Conservation (phyloP, 2,329 filamentous ascomycete species). For the Xylariaceae sp. region DNA sequence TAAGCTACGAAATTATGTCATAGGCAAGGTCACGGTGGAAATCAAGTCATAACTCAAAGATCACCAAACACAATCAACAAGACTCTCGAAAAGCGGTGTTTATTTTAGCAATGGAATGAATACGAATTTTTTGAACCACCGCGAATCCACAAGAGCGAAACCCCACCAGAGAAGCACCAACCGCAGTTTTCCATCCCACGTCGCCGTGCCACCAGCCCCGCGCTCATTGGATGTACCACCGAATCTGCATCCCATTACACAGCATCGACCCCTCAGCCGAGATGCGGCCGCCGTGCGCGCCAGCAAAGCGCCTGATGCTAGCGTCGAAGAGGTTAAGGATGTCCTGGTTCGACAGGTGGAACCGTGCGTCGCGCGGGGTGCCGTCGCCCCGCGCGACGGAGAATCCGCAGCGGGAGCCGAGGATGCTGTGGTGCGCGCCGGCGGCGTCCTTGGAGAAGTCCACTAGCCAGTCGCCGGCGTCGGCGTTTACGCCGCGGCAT, state of each 20-base stretch:
- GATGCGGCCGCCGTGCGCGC: conserved; percentile 19
- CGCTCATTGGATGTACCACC: conserved; percentile 23
- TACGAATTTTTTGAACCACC: no score
- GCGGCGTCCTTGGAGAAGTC: conserved; percentile 22
- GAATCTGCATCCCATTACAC: conserved; percentile 12
- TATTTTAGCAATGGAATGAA: no score
- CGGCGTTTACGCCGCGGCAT: conserved; percentile 20
- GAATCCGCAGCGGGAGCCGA: conserved; percentile 21
- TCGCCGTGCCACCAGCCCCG: no score
- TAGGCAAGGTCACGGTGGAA: no score
- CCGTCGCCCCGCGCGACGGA: conserved; percentile 17
- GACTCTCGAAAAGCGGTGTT: no score
- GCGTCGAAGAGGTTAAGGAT: conserved; percentile 24
- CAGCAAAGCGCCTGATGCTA: conserved; percentile 19
- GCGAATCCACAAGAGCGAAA: no score
- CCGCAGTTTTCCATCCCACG: no score
- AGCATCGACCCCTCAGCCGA: conserved; percentile 6
- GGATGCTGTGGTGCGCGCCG: conserved; percentile 22
- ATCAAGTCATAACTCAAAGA: no score
- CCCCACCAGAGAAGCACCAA: no score
- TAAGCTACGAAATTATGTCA: no score
- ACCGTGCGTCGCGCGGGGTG: conserved; percentile 12
- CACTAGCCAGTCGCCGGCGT: conserved; percentile 26
- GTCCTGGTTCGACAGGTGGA: conserved; percentile 26
- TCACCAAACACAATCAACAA: no score